phyloP scores from a whole-genome alignment of 495 filamentous ascomycete genomes.

The Ascobolus immersus region DNA sequence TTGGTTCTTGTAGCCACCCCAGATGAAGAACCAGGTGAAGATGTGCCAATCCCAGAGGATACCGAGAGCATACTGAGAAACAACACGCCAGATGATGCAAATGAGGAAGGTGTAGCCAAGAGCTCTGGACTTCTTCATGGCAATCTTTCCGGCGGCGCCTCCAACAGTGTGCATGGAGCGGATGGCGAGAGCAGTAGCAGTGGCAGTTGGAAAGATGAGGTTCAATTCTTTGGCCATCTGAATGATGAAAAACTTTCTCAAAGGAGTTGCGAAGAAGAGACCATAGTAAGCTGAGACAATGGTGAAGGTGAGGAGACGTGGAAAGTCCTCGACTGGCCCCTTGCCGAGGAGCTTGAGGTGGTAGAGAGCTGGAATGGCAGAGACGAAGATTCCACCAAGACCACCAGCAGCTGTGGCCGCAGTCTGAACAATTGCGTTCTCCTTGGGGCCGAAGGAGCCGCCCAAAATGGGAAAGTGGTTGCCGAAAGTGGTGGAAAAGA shows the following conservation, averaged over 20 bases:
- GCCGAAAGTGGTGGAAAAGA: slow-evolving; percentile 22
- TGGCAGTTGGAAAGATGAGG: slow-evolving; percentile 37
- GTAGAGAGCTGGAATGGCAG: slow-evolving; percentile 38
- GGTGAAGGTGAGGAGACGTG: slow-evolving; percentile 33
- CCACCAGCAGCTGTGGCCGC: slow-evolving; percentile 38
- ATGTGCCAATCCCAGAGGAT: slow-evolving; percentile 43
- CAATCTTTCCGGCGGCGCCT: slow-evolving; percentile 18
- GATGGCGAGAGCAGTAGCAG: slow-evolving; percentile 38
- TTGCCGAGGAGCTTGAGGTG: slow-evolving; percentile 26
- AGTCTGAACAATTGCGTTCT: slow-evolving; percentile 41
- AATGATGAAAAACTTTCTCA: slow-evolving; percentile 45
- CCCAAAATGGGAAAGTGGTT: slow-evolving; percentile 31
- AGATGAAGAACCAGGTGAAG: slow-evolving; percentile 34
- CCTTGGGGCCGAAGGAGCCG: slow-evolving; percentile 35
- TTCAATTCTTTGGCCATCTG: slow-evolving; percentile 35
- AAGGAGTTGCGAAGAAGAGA: slow-evolving; percentile 39
- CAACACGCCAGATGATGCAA: slow-evolving; percentile 29
- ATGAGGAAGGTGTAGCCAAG: slow-evolving; percentile 25
- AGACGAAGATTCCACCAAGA: slow-evolving; percentile 35
- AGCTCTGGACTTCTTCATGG: slow-evolving; percentile 33
- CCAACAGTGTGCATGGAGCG: slow-evolving; percentile 35
- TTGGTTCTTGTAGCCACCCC: slow-evolving; percentile 29
- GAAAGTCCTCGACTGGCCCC: slow-evolving; percentile 29
- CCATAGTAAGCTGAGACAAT: slow-evolving; percentile 39
- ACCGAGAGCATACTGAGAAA: slow-evolving; percentile 34